phyloP scores from a whole-genome alignment of 441 rosid species.

The Capsella rubella region DNA sequence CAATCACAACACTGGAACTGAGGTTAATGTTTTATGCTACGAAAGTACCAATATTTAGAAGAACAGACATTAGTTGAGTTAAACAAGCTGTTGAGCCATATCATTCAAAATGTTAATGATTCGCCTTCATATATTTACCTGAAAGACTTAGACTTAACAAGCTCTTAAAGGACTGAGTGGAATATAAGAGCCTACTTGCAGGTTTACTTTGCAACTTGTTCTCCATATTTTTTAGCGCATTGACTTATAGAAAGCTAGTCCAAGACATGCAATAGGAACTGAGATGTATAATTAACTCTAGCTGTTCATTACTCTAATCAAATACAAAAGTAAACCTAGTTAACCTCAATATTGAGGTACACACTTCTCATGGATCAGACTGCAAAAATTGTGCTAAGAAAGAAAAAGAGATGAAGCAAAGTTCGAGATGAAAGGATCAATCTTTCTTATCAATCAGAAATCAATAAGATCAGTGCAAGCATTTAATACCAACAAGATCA shows the following conservation, averaged over 20 bases:
- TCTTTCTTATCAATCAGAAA: constrained; percentile 33
- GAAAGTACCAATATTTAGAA: not conserved
- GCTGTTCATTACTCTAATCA: constrained; percentile 13
- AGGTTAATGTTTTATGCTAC: not conserved
- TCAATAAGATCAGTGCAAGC: constrained; percentile 16
- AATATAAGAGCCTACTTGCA: constrained; percentile 10
- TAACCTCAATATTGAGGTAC: not conserved
- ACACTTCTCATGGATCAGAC: constrained; percentile 20
- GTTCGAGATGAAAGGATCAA: constrained; percentile 18
- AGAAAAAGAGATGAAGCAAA: not conserved
- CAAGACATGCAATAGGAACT: not conserved
- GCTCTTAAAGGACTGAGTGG: not conserved
- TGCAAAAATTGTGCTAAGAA: not conserved
- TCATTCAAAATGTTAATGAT: not conserved
- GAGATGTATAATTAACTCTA: constrained; percentile 22
- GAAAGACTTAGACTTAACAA: not conserved
- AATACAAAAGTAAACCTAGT: not conserved
- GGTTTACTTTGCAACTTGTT: constrained; percentile 8
- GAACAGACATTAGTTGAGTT: not conserved
- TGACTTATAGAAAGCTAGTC: not conserved
- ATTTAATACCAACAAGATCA: constrained; percentile 19
- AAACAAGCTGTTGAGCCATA: not conserved
- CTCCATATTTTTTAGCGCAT: not conserved
- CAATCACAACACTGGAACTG: not conserved
- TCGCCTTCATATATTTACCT: not conserved